Conservation (phyloP, 371 early-diverging fungal genomes). For the Zychaea mexicana region DNA sequence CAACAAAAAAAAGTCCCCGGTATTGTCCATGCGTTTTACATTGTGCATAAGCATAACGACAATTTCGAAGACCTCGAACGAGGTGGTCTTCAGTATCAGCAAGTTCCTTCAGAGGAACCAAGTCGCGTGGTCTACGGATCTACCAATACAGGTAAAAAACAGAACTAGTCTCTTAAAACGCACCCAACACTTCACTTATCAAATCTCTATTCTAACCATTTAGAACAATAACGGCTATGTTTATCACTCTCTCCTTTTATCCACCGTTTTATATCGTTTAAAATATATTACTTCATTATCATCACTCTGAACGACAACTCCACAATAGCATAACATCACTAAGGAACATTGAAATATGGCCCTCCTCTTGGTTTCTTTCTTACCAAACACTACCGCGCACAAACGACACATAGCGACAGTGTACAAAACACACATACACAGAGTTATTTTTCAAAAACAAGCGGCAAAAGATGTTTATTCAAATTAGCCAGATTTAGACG, state of each 20-base stretch:
- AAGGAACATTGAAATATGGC: too few relatives aligned
- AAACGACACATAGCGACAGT: not conserved
- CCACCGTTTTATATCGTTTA: too few relatives aligned
- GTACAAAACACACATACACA: not conserved
- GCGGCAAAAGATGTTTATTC: slow-evolving; percentile 6
- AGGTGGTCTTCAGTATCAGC: slow-evolving; percentile 46
- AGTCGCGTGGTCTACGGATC: slow-evolving; percentile 31
- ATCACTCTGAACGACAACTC: too few relatives aligned
- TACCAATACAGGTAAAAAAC: slow-evolving; percentile 14
- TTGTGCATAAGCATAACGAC: slow-evolving; percentile 54
- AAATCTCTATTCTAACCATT: too few relatives aligned
- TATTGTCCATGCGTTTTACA: slow-evolving; percentile 53
- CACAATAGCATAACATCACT: too few relatives aligned
- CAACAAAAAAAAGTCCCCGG: slow-evolving; percentile 36
- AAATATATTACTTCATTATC: too few relatives aligned
- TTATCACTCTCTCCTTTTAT: too few relatives aligned
- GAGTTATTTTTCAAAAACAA: not conserved
- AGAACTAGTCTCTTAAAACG: too few relatives aligned
- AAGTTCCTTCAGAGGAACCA: slow-evolving; percentile 35
- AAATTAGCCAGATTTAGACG: slow-evolving; percentile 55
- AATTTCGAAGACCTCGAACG: slow-evolving; percentile 45
- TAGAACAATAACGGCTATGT: too few relatives aligned
- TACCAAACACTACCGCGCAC: too few relatives aligned
- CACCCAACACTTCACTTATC: too few relatives aligned
- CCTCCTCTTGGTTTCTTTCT: too few relatives aligned